Percentiles rank a stretch among this genome's conserved stretches.
These are phyloP conservation scores for Cryphonectria japonica DNA, from an alignment of 2,329 filamentous ascomycete genomes.

Conservation along the genomic window DNA sequence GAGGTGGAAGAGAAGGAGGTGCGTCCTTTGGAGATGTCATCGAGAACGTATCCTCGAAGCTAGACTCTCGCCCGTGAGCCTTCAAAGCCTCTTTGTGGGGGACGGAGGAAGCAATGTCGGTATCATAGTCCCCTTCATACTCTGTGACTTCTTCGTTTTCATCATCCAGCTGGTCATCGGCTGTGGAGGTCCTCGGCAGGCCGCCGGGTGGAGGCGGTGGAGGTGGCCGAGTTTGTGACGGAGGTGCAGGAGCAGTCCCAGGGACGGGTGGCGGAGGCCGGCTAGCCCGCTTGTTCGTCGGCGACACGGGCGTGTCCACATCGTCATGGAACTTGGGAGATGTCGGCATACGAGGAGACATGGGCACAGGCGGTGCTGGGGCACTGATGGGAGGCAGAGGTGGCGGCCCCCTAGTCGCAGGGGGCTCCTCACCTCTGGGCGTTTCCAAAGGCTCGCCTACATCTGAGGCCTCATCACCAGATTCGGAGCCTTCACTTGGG, in stretches of 20 bases:
- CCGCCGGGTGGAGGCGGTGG: conserved; percentile 66
- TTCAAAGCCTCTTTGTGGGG: conserved; percentile 93
- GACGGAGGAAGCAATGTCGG: conserved; percentile 92
- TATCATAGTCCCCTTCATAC: conserved; percentile 97
- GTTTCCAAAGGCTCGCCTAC: conserved; percentile 49
- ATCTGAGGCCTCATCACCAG: conserved; percentile 82
- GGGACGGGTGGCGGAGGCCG: conserved; percentile 66
- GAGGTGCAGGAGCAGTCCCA: conserved; percentile 51
- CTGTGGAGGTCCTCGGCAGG: conserved; percentile 62
- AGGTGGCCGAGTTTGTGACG: conserved; percentile 63
- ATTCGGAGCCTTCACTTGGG: conserved; percentile 78
- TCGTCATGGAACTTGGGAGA: conserved; percentile 42
- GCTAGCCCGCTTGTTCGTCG: conserved; percentile 57
- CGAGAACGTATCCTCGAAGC: conserved; percentile 69
- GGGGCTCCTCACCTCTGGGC: conserved; percentile 43
- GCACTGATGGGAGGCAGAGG: conserved; percentile 50
- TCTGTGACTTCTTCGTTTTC: conserved; percentile 84
- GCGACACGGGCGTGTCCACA: conserved; percentile 45
- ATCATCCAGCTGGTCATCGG: conserved; percentile 61
- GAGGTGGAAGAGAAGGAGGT: conserved; percentile 56
- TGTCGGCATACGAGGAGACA: conserved; percentile 41
- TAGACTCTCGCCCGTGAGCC: conserved; percentile 76
- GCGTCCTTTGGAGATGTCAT: conserved; percentile 59
- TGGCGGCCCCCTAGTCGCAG: conserved; percentile 45
- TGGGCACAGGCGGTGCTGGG: conserved; percentile 45